Base-by-base conservation (phyloP, 805 yeast species). In the Vanderwaltozyma polyspora region DNA sequence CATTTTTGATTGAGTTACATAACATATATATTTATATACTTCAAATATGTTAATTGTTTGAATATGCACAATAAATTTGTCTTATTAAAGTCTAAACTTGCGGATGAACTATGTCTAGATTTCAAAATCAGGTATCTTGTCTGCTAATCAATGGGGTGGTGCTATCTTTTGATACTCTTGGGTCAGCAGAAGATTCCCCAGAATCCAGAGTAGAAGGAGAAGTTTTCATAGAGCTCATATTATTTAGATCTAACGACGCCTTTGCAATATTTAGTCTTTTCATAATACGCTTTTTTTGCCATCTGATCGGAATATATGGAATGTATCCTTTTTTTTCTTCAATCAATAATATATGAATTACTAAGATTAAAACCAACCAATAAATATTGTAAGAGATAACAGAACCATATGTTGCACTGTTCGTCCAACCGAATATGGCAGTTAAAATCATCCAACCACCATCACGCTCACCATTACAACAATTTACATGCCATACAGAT, bases 401-500 rank as follows among this genome's bases (percentile, higher is more conserved):
- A 15, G 94, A 81, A 4, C 93, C 94, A 51, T 79, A 83, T 0
- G 96, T 86, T 3, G 95, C 95, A 42, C 87, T 74, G 55, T 86
- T 86, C 11, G 91, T 85, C 96, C 96, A 86, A 2, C 96, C 96
- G 33, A 86, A 68, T 5, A 86, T 64, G 1, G 94, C 95, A 24
- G 87, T 84, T 48, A 82, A 67, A 24, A 86, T 64, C 94, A 85
- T 84, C 94, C 94, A 86, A 22, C 78, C 74, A 4, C 94, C 94
- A 50, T 86, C 95, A n/a, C 72, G 80, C 45, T 82, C 79, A 17
- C 94, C 93, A 55, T 85, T 85, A 61, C 96, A 86, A 57, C 95
- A 85, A 59, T 86, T 84, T 18, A 86, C 94, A 55, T 86, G 96
- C 96, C 96, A 86, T 2, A 86, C 76, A 6, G 91, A 76, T 31